Evolutionary conservation across 2,329 filamentous ascomycete species (phyloP), one percentile per base, ranked within the genome.

Genomic region (Neonectria neomacrospora): DNA sequence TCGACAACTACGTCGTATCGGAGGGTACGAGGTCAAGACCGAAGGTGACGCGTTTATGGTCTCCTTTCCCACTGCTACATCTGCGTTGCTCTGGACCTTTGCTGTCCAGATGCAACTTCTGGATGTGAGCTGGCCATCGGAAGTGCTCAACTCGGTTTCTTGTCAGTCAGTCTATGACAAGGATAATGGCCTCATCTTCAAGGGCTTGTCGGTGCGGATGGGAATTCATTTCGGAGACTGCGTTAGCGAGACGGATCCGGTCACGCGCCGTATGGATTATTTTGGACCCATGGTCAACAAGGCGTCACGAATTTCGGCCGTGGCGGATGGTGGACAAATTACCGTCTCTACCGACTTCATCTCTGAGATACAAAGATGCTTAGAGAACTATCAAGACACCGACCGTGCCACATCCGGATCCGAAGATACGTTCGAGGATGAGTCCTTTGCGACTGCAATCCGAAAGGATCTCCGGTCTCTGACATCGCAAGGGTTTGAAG

Each of bases 11-110:
- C 90, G 96, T 54, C 91, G 94, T 67, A 96, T 97, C 71, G 96
- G 96, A 74, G 96, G 96, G 1, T 99, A 97, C 75, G 96, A 99
- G 80, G 96, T 99, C 78, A 99, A 99, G 85, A 99, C 96, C 18
- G 96, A 99, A 92, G 96, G 96, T 70, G 96, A 99, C 80, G 96
- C 96, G 9, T 99, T 99, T 75, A 98, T 99, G 94, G 96, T 99
- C 32, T 97, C 95, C 10, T 99, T 99, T 79, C 93, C 94, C 2
- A 98, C 96, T 0, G 94, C 96, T 2, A 98, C 96, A 1, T 96
- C 94, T 9, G 96, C 96, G 5, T 81, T 99, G 52, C 85, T 99
- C 8, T 99, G 96, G 96, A 96, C 91, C 72, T 99, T 99, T 80
- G 93, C 94, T 22, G 94, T 97, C 28, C 96, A 99, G 78, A 90